Evolutionary conservation across 2,329 filamentous ascomycete species (phyloP).

Genomic region (Lasiodiplodia citricola): DNA sequence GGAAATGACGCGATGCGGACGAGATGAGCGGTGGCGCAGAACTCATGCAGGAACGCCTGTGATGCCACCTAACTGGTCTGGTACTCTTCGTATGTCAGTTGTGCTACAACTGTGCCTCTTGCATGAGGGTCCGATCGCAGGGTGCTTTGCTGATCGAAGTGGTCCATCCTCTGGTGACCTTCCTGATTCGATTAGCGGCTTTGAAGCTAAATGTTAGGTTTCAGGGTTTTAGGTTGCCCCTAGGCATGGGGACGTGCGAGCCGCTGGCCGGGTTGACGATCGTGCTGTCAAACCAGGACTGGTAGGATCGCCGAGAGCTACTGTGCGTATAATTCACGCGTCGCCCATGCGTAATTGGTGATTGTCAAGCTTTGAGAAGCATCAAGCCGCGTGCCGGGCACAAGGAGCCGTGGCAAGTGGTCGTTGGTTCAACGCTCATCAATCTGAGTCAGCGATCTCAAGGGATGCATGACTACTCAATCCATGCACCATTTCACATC

Average conservation of each 20-base stretch:
- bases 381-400: neutral
- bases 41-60: neutral
- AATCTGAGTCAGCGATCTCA: neutral
- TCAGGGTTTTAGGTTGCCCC: neutral
- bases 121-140: neutral
- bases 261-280: neutral
- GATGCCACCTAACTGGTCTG: neutral
- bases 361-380: neutral
- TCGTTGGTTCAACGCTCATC: neutral
- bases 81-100: too few species aligned
- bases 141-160: neutral
- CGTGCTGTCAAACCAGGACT: neutral
- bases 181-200: neutral
- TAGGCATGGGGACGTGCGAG: neutral
- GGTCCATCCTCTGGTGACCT: neutral
- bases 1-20: neutral
- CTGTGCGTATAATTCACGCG: neutral
- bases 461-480: neutral
- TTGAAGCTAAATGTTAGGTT: neutral
- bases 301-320: neutral
- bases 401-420: neutral
- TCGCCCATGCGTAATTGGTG: neutral
- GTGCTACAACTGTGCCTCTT: neutral
- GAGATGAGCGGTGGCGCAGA: neutral
- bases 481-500: neutral